Evolutionary conservation across 495 filamentous ascomycete genomes (phyloP), one percentile per base, ranked within the genome.

Genomic region (Halenospora varia): DNA sequence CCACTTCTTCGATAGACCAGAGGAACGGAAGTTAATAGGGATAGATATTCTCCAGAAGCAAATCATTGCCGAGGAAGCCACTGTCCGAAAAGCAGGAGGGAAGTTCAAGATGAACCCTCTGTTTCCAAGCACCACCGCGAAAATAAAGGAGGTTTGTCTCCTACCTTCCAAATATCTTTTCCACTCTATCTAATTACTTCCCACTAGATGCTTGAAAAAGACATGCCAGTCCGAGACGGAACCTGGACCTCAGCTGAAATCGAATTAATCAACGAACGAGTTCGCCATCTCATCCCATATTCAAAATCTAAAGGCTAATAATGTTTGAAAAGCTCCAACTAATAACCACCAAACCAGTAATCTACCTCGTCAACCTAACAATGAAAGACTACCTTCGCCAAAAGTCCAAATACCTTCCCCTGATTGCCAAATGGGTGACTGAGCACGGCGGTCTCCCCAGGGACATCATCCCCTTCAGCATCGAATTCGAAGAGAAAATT

Each of bases 381-480:
- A 68, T 67, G 67, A 68, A 68, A 57, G 69, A 70, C 60, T 70
- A 70, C 57, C 55, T 70, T 17, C 61, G 66, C 15, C 68, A 70
- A 53, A 70, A 71, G 56, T 59, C 59, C 64, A 71, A 71, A 60
- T 69, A 69, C 45, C 66, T 71, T 13, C 57, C 62, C 2, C 45
- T 52, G 17, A 68, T 71, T 49, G 61, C 60, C 22, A 60, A 66
- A 45, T 71, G 68, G 69, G 66, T 71, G 1, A 65, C 57, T 19
- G 60, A 29, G 17, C 68, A 71, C 54, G 66, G 68, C 40, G 68
- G 68, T 29, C 42, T 57, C 2, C 60, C 56, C 17, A 23, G 53
- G 17, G 61, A 65, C 51, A 61, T 71, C 45, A 70, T 71, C 52
- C 66, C 69, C 13, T 68, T 71, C 59, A 64, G 59, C 2, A 59